Evolutionary conservation across 352 stramenopile species (phyloP), one percentile per base, ranked within the genome.

Genomic region (Globisporangium carolinianum): DNA sequence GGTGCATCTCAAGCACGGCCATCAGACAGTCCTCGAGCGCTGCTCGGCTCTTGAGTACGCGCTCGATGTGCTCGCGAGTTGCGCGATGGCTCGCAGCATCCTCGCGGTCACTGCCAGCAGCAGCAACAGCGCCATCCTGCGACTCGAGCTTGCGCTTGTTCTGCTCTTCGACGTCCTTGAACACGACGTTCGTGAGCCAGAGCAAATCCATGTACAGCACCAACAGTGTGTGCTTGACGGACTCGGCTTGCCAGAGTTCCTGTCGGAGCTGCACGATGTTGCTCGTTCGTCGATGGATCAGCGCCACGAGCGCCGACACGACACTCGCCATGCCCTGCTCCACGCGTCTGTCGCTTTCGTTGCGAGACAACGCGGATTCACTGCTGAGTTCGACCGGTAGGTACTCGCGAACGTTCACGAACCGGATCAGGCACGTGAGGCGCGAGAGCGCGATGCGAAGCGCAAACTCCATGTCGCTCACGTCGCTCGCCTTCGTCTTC

Each of bases 181-280:
- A 94, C 0, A 95, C 58, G 35, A 80, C 75, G 15, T 42, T 61
- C 17, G 75, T 86, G n/a, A 73, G 63, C 86, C 86, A 95, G 14
- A 95, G 62, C 4, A 95, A 52, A 43, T 94, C 81, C 4, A 69
- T 75, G 60, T 90, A 89, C 45, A 95, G 60, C 52, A 91, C 76
- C 47, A 70, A 76, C 41, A 93, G 42, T 11, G 74, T 65, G 42
- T 78, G 73, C 63, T 81, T 89, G 65, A 94, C 73, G 9, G 74
- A 78, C 47, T 89, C 83, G 6, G 71, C 61, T 18, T 87, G 52
- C 4, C 74, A 62, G 62, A 91, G 75, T 14, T 64, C 66, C 56
- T 83, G 63, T 50, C 86, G 52, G n/a, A 94, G 50, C 15, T 72
- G 48, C 4, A 61, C 51, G 24, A 90, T 69, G 17, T 66, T 69